phyloP scores from a whole-genome alignment of 139 green algal species.

The Auxenochlorella pyrenoidosa region DNA sequence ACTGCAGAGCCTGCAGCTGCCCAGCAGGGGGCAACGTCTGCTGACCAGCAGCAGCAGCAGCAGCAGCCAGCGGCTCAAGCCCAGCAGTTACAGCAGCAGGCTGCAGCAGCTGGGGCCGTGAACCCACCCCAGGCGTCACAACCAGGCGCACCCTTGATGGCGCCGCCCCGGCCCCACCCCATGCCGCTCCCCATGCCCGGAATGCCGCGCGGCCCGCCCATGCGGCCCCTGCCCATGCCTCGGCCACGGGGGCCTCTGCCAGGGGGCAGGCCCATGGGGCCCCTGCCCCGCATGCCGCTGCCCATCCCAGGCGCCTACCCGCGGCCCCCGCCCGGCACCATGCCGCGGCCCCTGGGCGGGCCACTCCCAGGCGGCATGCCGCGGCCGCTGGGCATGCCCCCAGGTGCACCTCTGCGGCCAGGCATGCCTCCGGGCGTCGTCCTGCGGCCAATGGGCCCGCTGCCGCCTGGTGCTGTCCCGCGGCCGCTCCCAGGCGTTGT shows the following conservation, averaged over 20 bases:
- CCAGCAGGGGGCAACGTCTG: background rate
- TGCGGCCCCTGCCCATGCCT: background rate
- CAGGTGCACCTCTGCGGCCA: background rate
- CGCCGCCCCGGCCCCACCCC: background rate
- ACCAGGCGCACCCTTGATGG: too few species aligned
- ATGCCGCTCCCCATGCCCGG: background rate
- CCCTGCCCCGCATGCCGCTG: background rate
- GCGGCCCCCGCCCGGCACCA: too few species aligned
- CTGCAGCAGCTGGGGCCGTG: background rate
- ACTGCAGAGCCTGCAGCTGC: too few species aligned
- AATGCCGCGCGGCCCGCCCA: background rate
- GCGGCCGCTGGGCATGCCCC: background rate
- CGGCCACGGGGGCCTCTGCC: background rate
- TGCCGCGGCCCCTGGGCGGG: background rate
- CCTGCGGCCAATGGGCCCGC: background rate
- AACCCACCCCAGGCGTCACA: background rate
- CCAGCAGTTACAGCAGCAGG: background rate
- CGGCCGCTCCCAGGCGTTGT: background rate
- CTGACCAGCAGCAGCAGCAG: background rate
- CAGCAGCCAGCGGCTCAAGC: background rate
- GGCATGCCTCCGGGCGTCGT: background rate
- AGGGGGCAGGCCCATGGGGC: background rate
- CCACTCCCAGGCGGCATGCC: background rate
- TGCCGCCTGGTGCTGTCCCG: background rate
- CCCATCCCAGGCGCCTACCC: background rate